Percentiles rank a stretch among this genome's conserved stretches.
Conservation (phyloP, 257 asterid genomes). For the Sherardia arvensis region DNA sequence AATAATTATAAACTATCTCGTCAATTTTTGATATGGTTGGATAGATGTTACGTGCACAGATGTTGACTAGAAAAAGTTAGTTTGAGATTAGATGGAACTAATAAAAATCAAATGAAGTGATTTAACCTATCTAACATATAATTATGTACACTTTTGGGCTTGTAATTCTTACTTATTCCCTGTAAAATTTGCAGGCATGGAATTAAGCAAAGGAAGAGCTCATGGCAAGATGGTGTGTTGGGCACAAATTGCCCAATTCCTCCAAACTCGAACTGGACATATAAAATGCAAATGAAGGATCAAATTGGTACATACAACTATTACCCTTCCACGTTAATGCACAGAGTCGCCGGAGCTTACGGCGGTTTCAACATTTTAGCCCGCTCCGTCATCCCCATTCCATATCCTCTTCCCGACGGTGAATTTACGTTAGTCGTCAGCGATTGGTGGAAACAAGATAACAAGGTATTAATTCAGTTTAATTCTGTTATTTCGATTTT, state of each 20-base stretch:
- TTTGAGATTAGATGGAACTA: too few relatives aligned
- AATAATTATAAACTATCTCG: too few relatives aligned
- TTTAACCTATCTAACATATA: too few relatives aligned
- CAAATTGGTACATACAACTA: conserved; percentile 69
- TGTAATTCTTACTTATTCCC: too few relatives aligned
- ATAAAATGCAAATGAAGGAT: conserved; percentile 73
- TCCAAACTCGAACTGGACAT: conserved; percentile 67
- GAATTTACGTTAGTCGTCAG: conserved; percentile 45
- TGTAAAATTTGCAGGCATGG: conserved; percentile 82
- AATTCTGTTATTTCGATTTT: too few relatives aligned
- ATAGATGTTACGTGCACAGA: too few relatives aligned
- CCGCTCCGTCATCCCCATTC: conserved; percentile 59
- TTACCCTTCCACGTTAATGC: conserved; percentile 62
- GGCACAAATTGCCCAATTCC: conserved; percentile 91
- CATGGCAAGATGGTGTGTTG: conserved; percentile 91
- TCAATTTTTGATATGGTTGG: too few relatives aligned
- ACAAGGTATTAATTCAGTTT: conserved; percentile 37
- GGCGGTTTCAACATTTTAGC: conserved; percentile 62
- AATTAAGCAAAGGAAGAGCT: conserved; percentile 53
- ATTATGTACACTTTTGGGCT: too few relatives aligned
- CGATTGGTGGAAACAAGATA: conserved; percentile 81
- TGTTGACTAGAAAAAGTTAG: too few relatives aligned
- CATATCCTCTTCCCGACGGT: conserved; percentile 49
- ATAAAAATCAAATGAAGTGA: too few relatives aligned
- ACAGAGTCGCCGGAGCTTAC: conserved; percentile 66